phyloP scores from a whole-genome alignment of 306 rosid genomes.

The Vigna trinervia region DNA sequence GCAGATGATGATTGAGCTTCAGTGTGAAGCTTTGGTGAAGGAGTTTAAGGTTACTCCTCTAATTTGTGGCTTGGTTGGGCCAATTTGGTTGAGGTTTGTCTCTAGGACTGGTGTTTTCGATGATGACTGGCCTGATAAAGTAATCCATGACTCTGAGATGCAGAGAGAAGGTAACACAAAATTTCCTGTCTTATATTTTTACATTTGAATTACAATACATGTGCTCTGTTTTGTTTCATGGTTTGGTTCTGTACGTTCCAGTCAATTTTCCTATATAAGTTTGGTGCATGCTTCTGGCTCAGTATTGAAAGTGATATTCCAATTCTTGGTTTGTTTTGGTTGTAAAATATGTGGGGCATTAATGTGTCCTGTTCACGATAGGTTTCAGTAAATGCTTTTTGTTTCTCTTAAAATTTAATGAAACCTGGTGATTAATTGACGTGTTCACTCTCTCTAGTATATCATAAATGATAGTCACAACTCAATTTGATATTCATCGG shows the following conservation, averaged over 20 bases:
- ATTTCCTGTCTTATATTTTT: conserved; percentile 15
- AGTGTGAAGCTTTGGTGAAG: conserved; percentile 76
- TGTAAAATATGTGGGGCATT: conserved; percentile 4
- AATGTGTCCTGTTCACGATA: conserved; percentile 34
- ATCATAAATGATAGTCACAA: conserved; percentile 20
- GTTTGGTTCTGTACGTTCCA: not conserved
- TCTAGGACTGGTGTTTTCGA: conserved; percentile 67
- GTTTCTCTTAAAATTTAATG: conserved; percentile 23
- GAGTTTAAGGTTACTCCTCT: conserved; percentile 79
- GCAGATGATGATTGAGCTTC: conserved; percentile 83
- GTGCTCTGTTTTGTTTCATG: conserved; percentile 18
- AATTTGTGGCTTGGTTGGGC: conserved; percentile 81
- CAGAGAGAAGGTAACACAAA: conserved; percentile 56
- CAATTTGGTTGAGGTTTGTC: conserved; percentile 82
- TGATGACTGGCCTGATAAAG: conserved; percentile 66
- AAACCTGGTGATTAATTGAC: conserved; percentile 8
- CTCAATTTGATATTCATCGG: conserved; percentile 12
- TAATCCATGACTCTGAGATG: conserved; percentile 64
- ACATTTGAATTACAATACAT: conserved; percentile 10
- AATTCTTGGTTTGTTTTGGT: conserved; percentile 29
- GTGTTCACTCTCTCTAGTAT: conserved; percentile 10
- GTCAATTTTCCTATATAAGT: conserved; percentile 4
- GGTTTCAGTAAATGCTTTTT: not conserved
- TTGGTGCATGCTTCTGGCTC: conserved; percentile 7
- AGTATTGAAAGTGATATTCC: conserved; percentile 2